Evolutionary conservation across 2,329 filamentous ascomycete species (phyloP).

Genomic region (Ilyonectria robusta): DNA sequence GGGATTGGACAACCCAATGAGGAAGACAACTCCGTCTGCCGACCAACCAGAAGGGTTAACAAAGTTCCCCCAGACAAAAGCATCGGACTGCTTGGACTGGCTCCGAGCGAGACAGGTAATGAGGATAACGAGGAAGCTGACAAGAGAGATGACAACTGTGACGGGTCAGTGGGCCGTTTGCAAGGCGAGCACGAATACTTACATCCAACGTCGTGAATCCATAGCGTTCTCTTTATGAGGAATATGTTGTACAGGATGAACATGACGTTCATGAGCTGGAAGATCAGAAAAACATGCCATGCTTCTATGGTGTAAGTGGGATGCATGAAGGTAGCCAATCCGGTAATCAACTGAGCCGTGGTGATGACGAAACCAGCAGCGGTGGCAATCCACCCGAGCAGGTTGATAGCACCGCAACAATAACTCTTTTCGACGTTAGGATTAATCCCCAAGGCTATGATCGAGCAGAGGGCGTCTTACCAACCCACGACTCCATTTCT

Average conservation of each 20-base stretch:
- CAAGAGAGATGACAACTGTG: conserved; percentile 27
- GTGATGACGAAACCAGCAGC: conserved; percentile 26
- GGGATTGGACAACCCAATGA: conserved; percentile 56
- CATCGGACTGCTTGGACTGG: conserved; percentile 14
- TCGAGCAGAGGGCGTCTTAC: conserved; percentile 19
- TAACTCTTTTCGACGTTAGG: conserved; percentile 17
- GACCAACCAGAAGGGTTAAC: conserved; percentile 49
- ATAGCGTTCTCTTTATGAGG: conserved; percentile 27
- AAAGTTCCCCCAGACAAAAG: conserved; percentile 51
- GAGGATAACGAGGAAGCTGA: conserved; percentile 27
- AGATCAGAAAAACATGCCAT: conserved; percentile 33
- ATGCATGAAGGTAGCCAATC: conserved; percentile 19
- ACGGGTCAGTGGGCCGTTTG: background rate
- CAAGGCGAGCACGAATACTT: background rate
- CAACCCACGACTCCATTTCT: conserved; percentile 33
- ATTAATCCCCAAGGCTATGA: background rate
- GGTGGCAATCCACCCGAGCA: conserved; percentile 29
- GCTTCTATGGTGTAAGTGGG: conserved; percentile 7
- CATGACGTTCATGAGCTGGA: conserved; percentile 26
- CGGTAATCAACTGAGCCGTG: conserved; percentile 25
- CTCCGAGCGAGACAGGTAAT: conserved; percentile 29
- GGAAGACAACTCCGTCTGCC: conserved; percentile 50
- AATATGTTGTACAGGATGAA: conserved; percentile 28
- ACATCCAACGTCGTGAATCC: conserved; percentile 33
- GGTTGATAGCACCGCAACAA: conserved; percentile 23